Percentiles rank a stretch among this genome's conserved stretches.
Conservation (phyloP, 208 protist genomes). For the Tetramitus jugosus region DNA sequence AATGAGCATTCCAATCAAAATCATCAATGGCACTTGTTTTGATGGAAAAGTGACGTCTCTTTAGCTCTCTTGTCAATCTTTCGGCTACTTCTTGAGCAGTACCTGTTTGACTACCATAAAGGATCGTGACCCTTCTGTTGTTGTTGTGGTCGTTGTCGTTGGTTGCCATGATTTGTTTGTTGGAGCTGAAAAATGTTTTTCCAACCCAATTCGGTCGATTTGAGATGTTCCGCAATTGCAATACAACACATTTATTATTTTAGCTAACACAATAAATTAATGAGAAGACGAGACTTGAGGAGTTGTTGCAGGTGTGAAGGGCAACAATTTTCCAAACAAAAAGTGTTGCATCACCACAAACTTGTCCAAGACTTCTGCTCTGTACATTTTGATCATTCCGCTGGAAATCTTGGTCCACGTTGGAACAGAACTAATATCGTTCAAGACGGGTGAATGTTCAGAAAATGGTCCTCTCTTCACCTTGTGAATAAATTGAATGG, state of each 20-base stretch:
- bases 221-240: no score
- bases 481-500: conserved; percentile 50
- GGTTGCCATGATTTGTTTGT: no score
- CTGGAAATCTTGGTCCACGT: conserved; percentile 71
- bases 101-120: conserved; percentile 16
- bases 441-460: conserved; percentile 81
- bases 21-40: neutral
- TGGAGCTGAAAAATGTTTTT: no score
- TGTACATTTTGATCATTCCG: conserved; percentile 88
- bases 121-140: neutral
- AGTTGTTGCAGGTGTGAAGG: conserved; percentile 34
- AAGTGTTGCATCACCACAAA: conserved; percentile 90
- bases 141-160: neutral
- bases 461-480: conserved; percentile 54
- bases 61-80: conserved; percentile 12
- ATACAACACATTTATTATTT: no score
- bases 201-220: no score
- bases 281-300: no score
- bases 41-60: neutral
- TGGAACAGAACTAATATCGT: conserved; percentile 72
- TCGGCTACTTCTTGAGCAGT: neutral
- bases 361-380: conserved; percentile 81
- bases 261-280: no score
- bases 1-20: neutral
- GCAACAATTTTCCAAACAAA: conserved; percentile 71